Base-by-base conservation (phyloP, 2,329 filamentous ascomycete species). In the Zymoseptoria passerinii region DNA sequence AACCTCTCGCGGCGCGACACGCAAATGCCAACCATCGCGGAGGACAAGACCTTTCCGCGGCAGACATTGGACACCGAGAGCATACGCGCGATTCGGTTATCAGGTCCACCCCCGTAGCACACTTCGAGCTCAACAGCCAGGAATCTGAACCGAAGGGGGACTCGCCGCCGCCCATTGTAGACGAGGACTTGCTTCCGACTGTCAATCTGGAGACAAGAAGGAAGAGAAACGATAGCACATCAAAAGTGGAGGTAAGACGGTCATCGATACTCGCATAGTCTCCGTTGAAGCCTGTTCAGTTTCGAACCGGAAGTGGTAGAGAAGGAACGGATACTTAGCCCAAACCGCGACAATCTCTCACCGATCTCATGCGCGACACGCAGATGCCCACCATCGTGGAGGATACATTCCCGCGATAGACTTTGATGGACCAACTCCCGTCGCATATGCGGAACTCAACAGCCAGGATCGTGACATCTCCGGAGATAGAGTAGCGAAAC, bases 21-120 rank as follows among this genome's bases (percentile, higher is more conserved):
- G 35, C 35, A 44, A 44, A 44, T 44, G 35, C 16, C 27, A 4
- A 52, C 50, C 3, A 29, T 52, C 50, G 28, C 13, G n/a, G 50
- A 52, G n/a, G 50, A 28, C 23, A 16, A 28, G 23, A 28, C 50
- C 16, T 52, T 28, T 52, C 50, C 10, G n/a, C 50, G 50, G n/a
- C 50, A 28, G 50, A 52, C 50, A n/a, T 18, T 52, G 23, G 86
- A 64, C 63, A 78, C 78, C 20, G 82, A 85, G 7, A 82, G 89
- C 65, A 84, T 88, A 48, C 73, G 69, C 23, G 68, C 71, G 4
- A 69, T 76, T 4, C 64, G 71, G 52, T 60, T 84, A 40, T 85
- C 79, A n/a, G 75, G 86, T 8, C 78, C 80, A 1, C 80, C 80
- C 80, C 81, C 1, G 71, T 81, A 9, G 78, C 77, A 8, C 78